Base-by-base conservation (phyloP, 2,329 filamentous ascomycete genomes). In the Fusarium sp. region DNA sequence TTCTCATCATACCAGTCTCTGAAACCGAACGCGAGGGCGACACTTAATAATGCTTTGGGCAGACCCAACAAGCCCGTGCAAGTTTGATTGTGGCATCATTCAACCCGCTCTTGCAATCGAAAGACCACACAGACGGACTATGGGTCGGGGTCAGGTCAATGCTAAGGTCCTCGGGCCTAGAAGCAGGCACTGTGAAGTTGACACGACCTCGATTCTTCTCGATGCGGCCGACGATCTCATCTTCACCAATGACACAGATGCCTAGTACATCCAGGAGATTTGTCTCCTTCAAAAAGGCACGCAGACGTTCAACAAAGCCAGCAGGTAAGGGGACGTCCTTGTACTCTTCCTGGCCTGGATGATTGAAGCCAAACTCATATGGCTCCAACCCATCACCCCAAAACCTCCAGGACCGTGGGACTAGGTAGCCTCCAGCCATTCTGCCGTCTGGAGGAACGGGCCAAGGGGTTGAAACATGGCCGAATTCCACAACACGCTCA, bases 121-220 rank as follows among this genome's bases (percentile, higher is more conserved):
- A 56, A 6, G 53, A 56, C 53, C 53, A 56, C 1, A 56, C 38
- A 13, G 53, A 56, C 7, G 53, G 53, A 27, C 53, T 56, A 17
- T 56, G 53, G 2, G 29, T 56, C 3, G 53, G 53, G 10, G 29
- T 56, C 13, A 56, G 39, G 2, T 35, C 29, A 20, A 44, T 22
- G 14, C 18, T 56, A 6, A 56, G 53, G 7, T 56, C 53, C 17
- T 46, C 38, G 5, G 53, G 39, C 29, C 29, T 31, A 10, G 53
- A 46, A 1, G 53, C 53, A 33, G 53, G 53, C 20, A 56, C 53
- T 25, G 53, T 56, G 29, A 56, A 56, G 39, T 56, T 56, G 27
- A 56, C 53, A 35, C 53, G 53, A 5, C 39, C 53, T 33, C 53
- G 53, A 20, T 56, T 56, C 53, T 56, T 56, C 39, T 56, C 53